These are phyloP conservation scores for Mycena sanguinolenta DNA, from an alignment of 768 basidiomycete genomes.

Conservation along the genomic window DNA sequence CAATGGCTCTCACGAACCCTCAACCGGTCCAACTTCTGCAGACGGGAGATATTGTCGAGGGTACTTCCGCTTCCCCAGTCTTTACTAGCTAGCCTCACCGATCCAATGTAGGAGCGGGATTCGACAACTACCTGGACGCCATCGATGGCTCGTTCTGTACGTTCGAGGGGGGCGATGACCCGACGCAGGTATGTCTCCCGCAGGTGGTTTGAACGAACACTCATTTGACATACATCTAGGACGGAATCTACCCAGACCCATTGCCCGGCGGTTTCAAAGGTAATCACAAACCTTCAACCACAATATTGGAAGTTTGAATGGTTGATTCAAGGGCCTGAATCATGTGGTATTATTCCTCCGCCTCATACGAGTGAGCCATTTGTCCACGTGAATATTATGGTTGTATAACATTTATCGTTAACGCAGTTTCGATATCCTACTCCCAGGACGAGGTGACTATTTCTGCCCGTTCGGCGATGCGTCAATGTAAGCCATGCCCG, in stretches of 20 bases:
- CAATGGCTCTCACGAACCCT: conserved; percentile 54
- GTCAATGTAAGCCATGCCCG: conserved; percentile 52
- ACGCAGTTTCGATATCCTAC: conserved; percentile 49
- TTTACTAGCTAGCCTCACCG: neutral
- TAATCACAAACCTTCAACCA: conserved; percentile 18
- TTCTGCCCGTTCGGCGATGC: conserved; percentile 46
- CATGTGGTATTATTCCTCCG: conserved; percentile 52
- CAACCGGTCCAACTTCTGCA: conserved; percentile 55
- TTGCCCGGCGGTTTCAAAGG: conserved; percentile 54
- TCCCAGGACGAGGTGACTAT: conserved; percentile 51
- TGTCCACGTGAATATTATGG: neutral
- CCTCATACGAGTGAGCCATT: conserved; percentile 35
- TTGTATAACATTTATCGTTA: neutral
- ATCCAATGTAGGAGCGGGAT: conserved; percentile 50
- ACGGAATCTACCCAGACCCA: conserved; percentile 59
- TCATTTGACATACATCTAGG: conserved; percentile 31
- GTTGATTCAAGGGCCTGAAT: conserved; percentile 45
- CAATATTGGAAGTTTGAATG: neutral
- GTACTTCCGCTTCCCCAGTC: conserved; percentile 7
- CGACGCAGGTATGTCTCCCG: conserved; percentile 31
- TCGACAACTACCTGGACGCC: conserved; percentile 60
- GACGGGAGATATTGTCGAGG: conserved; percentile 53
- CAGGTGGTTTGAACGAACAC: neutral
- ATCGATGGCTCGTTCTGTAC: conserved; percentile 51
- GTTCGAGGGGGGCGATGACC: conserved; percentile 61